Evolutionary conservation across 306 rosid species (phyloP).

Genomic region (Alnus rubra): DNA sequence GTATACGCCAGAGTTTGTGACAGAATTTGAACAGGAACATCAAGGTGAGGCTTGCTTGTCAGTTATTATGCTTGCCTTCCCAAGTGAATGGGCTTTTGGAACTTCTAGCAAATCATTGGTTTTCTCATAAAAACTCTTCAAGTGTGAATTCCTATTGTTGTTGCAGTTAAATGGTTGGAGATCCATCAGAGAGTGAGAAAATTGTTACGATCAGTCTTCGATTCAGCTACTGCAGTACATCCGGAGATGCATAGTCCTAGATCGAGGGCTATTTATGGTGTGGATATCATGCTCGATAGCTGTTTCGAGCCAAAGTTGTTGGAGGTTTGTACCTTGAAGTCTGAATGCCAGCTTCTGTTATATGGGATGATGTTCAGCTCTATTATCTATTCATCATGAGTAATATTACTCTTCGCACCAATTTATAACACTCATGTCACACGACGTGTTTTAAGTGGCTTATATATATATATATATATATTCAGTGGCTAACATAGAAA

Average conservation of each 20-base stretch:
- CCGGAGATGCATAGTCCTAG: constrained; percentile 83
- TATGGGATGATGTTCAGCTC: not conserved
- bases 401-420: too few species aligned
- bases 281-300: constrained; percentile 90
- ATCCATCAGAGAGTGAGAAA: constrained; percentile 64
- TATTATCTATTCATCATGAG: not conserved
- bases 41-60: constrained; percentile 46
- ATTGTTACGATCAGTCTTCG: constrained; percentile 81
- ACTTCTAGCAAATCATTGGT: constrained; percentile 2
- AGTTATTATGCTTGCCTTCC: constrained; percentile 12
- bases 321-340: constrained; percentile 59
- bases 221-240: constrained; percentile 76
- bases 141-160: constrained; percentile 2
- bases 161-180: constrained; percentile 82
- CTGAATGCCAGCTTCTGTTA: not conserved
- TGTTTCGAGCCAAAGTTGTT: constrained; percentile 76
- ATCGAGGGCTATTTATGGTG: constrained; percentile 89
- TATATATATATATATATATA: too few species aligned
- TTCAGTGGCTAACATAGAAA: too few species aligned
- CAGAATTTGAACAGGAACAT: constrained; percentile 92
- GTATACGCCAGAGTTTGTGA: constrained; percentile 66
- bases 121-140: constrained; percentile 8
- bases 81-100: not conserved
- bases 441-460: too few species aligned
- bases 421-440: too few species aligned